A percentile compares a stretch with the other conserved stretches of the same genome.
phyloP scores from a whole-genome alignment of 2,329 filamentous ascomycete species.

The Penicillium sp. region DNA sequence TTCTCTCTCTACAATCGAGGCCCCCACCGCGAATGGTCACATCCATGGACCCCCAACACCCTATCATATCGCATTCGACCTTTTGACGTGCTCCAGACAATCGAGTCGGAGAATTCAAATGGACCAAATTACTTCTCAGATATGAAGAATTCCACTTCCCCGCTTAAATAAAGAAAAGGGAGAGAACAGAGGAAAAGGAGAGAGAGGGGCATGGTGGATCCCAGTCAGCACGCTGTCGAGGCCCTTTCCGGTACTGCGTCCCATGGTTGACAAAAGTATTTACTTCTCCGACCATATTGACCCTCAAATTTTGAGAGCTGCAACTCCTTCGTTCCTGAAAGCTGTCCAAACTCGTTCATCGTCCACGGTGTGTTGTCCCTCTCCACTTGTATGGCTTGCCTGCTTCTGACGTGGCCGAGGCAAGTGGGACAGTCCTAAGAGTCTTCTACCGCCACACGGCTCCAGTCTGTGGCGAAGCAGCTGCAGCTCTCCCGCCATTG shows the following conservation, averaged over 20 bases:
- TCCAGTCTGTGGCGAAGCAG: slow-evolving; percentile 36
- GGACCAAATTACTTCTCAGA: too few species aligned
- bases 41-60: slow-evolving; percentile 2
- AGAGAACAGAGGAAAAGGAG: too few species aligned
- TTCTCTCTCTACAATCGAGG: slow-evolving; percentile 14
- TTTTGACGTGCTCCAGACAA: background rate
- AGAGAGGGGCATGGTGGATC: background rate
- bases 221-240: slow-evolving; percentile 15
- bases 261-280: too few species aligned
- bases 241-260: background rate
- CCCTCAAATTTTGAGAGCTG: too few species aligned
- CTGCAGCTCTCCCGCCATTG: slow-evolving; percentile 21
- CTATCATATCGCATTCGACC: slow-evolving; percentile 18
- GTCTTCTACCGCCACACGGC: slow-evolving; percentile 17
- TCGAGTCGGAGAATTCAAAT: too few species aligned
- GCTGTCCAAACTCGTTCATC: slow-evolving; percentile 1
- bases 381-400: slow-evolving; percentile 8
- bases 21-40: slow-evolving; percentile 19
- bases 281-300: too few species aligned
- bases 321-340: too few species aligned
- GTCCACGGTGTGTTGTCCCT: slow-evolving; percentile 2
- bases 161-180: too few species aligned
- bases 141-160: too few species aligned
- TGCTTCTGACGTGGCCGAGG: slow-evolving; percentile 31
- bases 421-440: slow-evolving; percentile 14